Evolutionary conservation across 2,329 filamentous ascomycete genomes (phyloP).

Genomic region (Onygenales sp.): DNA sequence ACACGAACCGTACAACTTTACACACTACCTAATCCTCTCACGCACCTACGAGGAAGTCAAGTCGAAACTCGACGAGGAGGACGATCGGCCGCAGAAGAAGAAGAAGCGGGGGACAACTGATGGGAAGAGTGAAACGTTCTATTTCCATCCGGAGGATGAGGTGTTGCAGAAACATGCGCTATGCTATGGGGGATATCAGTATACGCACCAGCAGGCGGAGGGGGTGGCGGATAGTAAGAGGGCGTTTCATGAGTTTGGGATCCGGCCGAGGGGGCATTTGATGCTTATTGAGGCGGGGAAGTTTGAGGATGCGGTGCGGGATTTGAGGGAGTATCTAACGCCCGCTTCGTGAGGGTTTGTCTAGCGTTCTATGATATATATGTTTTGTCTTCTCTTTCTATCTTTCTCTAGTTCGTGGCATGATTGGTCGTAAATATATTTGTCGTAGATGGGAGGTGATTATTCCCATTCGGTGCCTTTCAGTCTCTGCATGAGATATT

Average conservation of each 20-base stretch:
- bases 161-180: slow-evolving; percentile 67
- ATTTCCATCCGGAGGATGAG: slow-evolving; percentile 96
- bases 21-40: slow-evolving; percentile 83
- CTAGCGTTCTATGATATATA: slow-evolving; percentile 4
- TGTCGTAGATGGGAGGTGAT: neutral
- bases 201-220: slow-evolving; percentile 68
- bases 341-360: slow-evolving; percentile 26
- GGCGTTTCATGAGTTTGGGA: slow-evolving; percentile 86
- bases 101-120: slow-evolving; percentile 48
- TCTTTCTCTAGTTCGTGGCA: slow-evolving; percentile 1
- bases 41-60: slow-evolving; percentile 88
- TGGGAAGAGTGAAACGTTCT: slow-evolving; percentile 56
- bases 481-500: slow-evolving; percentile 92
- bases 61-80: slow-evolving; percentile 65
- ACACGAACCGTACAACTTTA: slow-evolving; percentile 84
- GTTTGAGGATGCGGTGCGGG: slow-evolving; percentile 67
- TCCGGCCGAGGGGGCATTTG: slow-evolving; percentile 74
- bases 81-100: slow-evolving; percentile 54
- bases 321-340: slow-evolving; percentile 63
- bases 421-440: neutral
- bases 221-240: slow-evolving; percentile 81
- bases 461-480: slow-evolving; percentile 42
- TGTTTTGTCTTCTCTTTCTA: neutral
- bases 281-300: slow-evolving; percentile 74
- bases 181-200: slow-evolving; percentile 62